Base-by-base conservation (phyloP, 2,329 filamentous ascomycete genomes). In the Clonostachys solani region DNA sequence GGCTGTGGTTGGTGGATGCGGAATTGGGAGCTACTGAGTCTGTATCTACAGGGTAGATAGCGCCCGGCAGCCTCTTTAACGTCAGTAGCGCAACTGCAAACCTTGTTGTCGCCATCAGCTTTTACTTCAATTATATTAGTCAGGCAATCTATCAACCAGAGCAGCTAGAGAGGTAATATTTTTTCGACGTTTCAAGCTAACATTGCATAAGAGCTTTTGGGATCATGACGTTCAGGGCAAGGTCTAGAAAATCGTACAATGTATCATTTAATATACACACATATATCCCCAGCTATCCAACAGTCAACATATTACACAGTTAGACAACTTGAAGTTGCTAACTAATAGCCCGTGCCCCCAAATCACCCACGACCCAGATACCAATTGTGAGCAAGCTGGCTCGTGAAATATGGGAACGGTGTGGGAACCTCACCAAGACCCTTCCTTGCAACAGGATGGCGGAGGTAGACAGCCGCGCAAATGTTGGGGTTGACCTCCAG, bases 401-500 rank as follows among this genome's bases (percentile, higher is more conserved):
- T 84, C n/a, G 84, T 78, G 53, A 81, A 72, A 48, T 80, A 73
- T 44, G 73, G 68, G 67, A 91, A 96, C 16, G 92, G 92, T 19
- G 89, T 90, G 2, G 92, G 92, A 50, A 92, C 86, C 67, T 92
- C 94, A 5, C 87, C 84, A 54, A 81, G 60, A 12, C 92, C 91
- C 4, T 86, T 86, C 50, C 92, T 79, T 23, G 90, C 94, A 40
- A 97, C 92, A 0, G 94, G 94, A 72, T 99, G 92, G 49, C 94
- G 81, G 52, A 99, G 72, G 66, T 99, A 99, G 38, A 99, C 91
- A 12, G 94, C 94, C 2, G 92, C 86, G 69, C 94, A 99, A 59
- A 97, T 87, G 61, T 92, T 95, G 67, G 95, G 94, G 75, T 97
- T 96, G 57, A 99, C 94, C 72, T 99, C 95, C 50, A 99, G 81